phyloP scores from a whole-genome alignment of 2,329 filamentous ascomycete species.

The Sclerotinia subarctica region DNA sequence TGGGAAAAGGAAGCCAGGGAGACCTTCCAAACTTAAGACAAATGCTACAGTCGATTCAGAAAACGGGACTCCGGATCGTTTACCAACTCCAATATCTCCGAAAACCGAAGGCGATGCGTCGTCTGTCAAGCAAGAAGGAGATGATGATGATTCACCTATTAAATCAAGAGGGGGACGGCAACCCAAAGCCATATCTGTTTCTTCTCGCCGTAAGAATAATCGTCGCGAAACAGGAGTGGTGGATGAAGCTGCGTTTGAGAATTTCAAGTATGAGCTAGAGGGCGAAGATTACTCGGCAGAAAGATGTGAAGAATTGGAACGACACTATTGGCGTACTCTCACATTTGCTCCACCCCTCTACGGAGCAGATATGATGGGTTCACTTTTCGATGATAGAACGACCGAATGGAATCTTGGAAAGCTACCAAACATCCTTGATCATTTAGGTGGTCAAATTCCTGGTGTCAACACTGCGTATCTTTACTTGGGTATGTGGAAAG shows the following conservation, averaged over 20 bases:
- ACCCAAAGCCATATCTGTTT: conserved; percentile 64
- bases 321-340: conserved; percentile 94
- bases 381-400: conserved; percentile 82
- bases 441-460: conserved; percentile 90
- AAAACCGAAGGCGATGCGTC: conserved; percentile 40
- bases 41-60: conserved; percentile 26
- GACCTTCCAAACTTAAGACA: conserved; percentile 31
- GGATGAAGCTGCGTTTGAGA: conserved; percentile 85
- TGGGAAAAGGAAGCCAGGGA: conserved; percentile 28
- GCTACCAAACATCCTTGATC: conserved; percentile 87
- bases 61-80: conserved; percentile 46
- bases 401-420: conserved; percentile 93
- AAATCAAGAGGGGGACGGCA: conserved; percentile 44
- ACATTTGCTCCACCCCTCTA: conserved; percentile 95
- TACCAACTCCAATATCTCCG: conserved; percentile 54
- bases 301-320: conserved; percentile 90
- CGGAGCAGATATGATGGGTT: conserved; percentile 93
- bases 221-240: conserved; percentile 74
- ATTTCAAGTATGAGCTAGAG: conserved; percentile 87
- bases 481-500: conserved; percentile 99
- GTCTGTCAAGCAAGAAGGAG: conserved; percentile 38
- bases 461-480: conserved; percentile 98
- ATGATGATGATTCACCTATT: conserved; percentile 46
- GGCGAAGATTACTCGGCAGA: conserved; percentile 84
- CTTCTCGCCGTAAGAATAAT: conserved; percentile 83